These are phyloP conservation scores for Sclerotiophoma versabilis DNA, from an alignment of 2,329 filamentous ascomycete species.

Conservation along the genomic window DNA sequence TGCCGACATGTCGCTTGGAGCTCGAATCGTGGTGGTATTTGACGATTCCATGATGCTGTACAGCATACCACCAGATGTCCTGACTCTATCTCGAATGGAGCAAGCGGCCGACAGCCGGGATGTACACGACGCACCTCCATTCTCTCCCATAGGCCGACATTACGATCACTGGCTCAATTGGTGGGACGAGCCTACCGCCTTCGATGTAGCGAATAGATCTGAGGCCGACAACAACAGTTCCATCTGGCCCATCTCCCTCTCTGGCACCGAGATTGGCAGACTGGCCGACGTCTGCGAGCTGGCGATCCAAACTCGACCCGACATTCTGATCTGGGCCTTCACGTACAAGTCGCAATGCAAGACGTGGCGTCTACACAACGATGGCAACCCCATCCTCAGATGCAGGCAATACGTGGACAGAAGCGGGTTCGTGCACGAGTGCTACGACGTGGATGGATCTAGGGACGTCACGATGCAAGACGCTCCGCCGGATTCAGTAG, in stretches of 20 bases:
- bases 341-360: slow-evolving; percentile 53
- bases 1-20: slow-evolving; percentile 64
- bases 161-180: slow-evolving; percentile 43
- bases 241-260: slow-evolving; percentile 59
- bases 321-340: slow-evolving; percentile 63
- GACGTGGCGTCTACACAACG: slow-evolving; percentile 56
- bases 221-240: slow-evolving; percentile 14
- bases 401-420: slow-evolving; percentile 27
- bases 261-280: slow-evolving; percentile 58
- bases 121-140: slow-evolving; percentile 22
- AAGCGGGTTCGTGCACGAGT: slow-evolving; percentile 37
- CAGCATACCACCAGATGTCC: slow-evolving; percentile 64
- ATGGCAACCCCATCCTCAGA: slow-evolving; percentile 10
- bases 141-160: slow-evolving; percentile 11
- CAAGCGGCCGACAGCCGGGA: slow-evolving; percentile 32
- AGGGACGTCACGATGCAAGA: slow-evolving; percentile 26
- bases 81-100: slow-evolving; percentile 40
- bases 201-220: not conserved
- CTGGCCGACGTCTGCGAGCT: slow-evolving; percentile 59
- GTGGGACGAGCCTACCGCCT: slow-evolving; percentile 29
- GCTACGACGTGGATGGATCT: slow-evolving; percentile 10
- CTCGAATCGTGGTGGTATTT: slow-evolving; percentile 66
- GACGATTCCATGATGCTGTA: slow-evolving; percentile 64
- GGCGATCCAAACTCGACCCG: slow-evolving; percentile 54
- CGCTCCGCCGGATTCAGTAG: not conserved